Conservation (phyloP, 140 eudicot species). For the Oenanthe javanica region DNA sequence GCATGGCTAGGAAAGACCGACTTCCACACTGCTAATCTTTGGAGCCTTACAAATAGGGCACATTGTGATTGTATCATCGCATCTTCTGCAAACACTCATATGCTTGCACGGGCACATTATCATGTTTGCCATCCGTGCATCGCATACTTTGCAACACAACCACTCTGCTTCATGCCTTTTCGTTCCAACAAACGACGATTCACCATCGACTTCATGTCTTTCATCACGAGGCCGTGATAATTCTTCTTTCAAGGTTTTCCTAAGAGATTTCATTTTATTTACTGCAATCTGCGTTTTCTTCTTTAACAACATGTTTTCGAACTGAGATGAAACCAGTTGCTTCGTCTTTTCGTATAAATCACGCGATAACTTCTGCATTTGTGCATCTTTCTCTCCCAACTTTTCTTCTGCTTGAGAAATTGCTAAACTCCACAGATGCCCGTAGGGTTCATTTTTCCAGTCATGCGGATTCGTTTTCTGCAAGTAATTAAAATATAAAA, state of each 20-base stretch:
- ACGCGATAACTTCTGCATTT: not conserved
- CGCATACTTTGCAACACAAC: not conserved
- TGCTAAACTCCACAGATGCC: not conserved
- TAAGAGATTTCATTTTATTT: not conserved
- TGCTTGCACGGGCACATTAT: not conserved
- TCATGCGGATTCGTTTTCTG: not conserved
- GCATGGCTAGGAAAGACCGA: too few relatives aligned
- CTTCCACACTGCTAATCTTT: not conserved
- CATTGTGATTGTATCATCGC: not conserved
- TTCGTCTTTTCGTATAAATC: not conserved
- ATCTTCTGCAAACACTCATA: conserved; percentile 3
- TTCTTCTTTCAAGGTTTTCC: not conserved
- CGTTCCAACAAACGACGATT: not conserved
- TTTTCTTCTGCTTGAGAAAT: not conserved
- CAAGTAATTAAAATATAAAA: too few relatives aligned
- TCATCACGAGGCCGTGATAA: not conserved
- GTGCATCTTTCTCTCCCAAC: not conserved
- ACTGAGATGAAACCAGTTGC: not conserved
- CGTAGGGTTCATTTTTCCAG: not conserved
- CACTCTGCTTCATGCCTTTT: not conserved
- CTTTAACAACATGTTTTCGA: not conserved
- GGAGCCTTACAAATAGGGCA: conserved; percentile 1
- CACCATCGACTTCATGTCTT: not conserved
- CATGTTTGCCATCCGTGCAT: not conserved
- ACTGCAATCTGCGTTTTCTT: not conserved